Percentiles rank a stretch among this genome's conserved stretches.
Conservation (phyloP, 2,329 filamentous ascomycete genomes). For the Diplodia seriata region DNA sequence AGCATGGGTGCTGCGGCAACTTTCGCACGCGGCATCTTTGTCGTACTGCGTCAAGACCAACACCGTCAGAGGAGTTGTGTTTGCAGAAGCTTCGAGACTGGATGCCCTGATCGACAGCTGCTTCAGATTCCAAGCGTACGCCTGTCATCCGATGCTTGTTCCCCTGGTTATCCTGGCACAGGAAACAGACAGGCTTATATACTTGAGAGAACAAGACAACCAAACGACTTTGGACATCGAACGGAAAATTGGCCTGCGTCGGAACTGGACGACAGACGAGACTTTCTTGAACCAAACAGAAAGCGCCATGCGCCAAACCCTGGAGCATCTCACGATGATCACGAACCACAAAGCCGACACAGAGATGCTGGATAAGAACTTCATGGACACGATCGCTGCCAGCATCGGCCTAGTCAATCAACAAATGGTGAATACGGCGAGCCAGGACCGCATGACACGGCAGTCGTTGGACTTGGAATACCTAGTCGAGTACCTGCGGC, state of each 20-base stretch:
- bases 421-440: background rate
- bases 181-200: background rate
- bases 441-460: background rate
- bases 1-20: background rate
- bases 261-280: background rate
- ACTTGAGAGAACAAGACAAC: background rate
- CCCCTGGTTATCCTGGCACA: background rate
- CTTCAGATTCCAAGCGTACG: background rate
- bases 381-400: background rate
- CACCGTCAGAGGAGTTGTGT: background rate
- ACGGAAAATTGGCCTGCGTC: background rate
- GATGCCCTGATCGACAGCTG: background rate
- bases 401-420: background rate
- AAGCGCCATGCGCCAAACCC: background rate
- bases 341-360: conserved; percentile 12
- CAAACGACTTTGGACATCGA: background rate
- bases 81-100: background rate
- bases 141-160: conserved; percentile 10
- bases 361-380: background rate
- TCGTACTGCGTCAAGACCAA: background rate
- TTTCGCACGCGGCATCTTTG: background rate
- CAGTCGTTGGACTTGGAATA: background rate
- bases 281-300: background rate
- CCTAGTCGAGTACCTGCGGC: background rate
- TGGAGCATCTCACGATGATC: conserved; percentile 1